Evolutionary conservation across 2,329 filamentous ascomycete genomes (phyloP).

Genomic region (Aspergillus fischeri): DNA sequence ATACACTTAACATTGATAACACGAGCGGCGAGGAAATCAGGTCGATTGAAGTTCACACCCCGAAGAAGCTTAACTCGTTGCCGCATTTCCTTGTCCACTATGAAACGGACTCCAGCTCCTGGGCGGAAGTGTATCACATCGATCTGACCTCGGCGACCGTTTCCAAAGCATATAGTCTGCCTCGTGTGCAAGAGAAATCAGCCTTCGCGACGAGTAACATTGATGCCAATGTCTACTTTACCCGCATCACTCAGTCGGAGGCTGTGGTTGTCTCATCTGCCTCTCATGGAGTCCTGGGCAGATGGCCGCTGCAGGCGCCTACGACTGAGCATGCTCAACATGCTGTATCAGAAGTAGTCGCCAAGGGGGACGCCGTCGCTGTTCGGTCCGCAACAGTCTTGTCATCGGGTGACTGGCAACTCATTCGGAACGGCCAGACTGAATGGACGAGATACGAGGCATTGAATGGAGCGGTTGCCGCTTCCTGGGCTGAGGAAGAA

Average conservation of each 20-base stretch:
- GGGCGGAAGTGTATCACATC: constrained; percentile 82
- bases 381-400: constrained; percentile 70
- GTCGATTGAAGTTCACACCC: constrained; percentile 64
- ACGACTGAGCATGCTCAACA: constrained; percentile 53
- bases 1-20: constrained; percentile 37
- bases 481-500: constrained; percentile 73
- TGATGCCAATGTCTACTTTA: constrained; percentile 84
- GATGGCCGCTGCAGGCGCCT: constrained; percentile 60
- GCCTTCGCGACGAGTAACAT: constrained; percentile 74
- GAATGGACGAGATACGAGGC: constrained; percentile 81
- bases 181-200: constrained; percentile 64
- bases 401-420: constrained; percentile 68
- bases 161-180: constrained; percentile 75
- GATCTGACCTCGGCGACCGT: constrained; percentile 66
- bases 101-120: constrained; percentile 65
- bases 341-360: constrained; percentile 76
- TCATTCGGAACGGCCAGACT: constrained; percentile 76
- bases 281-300: constrained; percentile 70
- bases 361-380: constrained; percentile 67
- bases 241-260: constrained; percentile 71
- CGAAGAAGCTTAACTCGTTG: constrained; percentile 65
- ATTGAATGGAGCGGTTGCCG: constrained; percentile 72
- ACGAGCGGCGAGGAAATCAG: constrained; percentile 47
- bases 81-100: constrained; percentile 85
- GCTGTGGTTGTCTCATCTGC: constrained; percentile 69